Base-by-base conservation (phyloP, 1,139 yeast genomes). In the Pichia sp. region DNA sequence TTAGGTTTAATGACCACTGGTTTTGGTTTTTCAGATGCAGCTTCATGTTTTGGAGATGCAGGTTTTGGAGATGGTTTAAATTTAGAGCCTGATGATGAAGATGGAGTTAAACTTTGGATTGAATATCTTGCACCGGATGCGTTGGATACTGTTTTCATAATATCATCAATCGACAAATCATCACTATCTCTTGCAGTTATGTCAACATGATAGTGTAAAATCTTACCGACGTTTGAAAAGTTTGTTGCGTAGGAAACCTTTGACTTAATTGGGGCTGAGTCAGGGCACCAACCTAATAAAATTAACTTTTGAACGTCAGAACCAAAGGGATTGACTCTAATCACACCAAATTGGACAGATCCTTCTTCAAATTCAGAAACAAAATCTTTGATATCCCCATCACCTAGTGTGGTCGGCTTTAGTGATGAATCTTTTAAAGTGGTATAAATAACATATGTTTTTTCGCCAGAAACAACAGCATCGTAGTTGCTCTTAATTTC, bases 81-180 rank as follows among this genome's bases (percentile, higher is more conserved):
- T 64, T 65, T 28, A 62, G 53, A 42, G 22, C 48, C 39, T 9
- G 57, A 14, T n/a, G 71, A 60, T 28, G 58, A 47, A 19, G 55
- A 50, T 16, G 58, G 56, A 11, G 61, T 45, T 45, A 68, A 52
- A 31, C 67, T 58, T 67, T 83, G 87, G 52, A 83, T 80, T 5
- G 96, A 84, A 71, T 93, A 93, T 66, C 96, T 83, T 28, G 99
- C 96, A 61, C 99, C 99, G 2, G 98, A 87, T 42, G 99, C 96
- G 59, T 89, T 86, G 58, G 88, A 83, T 48, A 95, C 83, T 62
- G 89, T 83, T 52, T 81, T 76, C 60, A 89, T 69, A 58, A 93
- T 80, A 56, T 87, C 95, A 36, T 78, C 76, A 47, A 86, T 87
- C 61, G 87, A 87, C 67, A 95, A 77, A 67, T 95, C 99, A 64